Conservation (phyloP, 192 early-diverging fungal species). For the Spizellomyces sp. region DNA sequence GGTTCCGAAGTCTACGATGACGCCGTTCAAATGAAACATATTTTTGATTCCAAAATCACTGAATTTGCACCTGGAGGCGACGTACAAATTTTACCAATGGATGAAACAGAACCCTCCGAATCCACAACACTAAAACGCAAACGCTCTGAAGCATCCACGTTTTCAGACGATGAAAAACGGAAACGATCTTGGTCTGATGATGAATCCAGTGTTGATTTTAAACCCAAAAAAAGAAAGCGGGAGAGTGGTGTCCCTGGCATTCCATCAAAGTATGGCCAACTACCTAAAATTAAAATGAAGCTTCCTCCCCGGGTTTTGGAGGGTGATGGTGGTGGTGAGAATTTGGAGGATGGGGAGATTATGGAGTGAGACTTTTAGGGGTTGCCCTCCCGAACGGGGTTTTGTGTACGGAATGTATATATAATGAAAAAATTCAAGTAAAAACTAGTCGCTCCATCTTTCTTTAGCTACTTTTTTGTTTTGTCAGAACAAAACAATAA, state of each 20-base stretch:
- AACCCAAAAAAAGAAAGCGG: slow-evolving; percentile 9
- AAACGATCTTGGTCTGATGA: neutral
- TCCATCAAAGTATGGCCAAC: slow-evolving; percentile 5
- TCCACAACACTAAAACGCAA: neutral
- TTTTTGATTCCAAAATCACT: slow-evolving; percentile 20
- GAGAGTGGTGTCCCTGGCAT: slow-evolving; percentile 20
- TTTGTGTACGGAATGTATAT: too few species aligned
- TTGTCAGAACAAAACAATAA: too few species aligned
- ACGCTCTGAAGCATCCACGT: neutral
- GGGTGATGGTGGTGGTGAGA: neutral
- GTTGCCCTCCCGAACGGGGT: too few species aligned
- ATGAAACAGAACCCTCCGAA: neutral
- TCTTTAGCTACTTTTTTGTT: too few species aligned
- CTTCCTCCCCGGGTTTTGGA: neutral
- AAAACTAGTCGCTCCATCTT: too few species aligned
- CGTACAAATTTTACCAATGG: neutral
- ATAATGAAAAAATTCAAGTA: too few species aligned
- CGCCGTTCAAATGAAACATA: slow-evolving; percentile 62
- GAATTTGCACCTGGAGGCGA: slow-evolving; percentile 31
- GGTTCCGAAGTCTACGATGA: slow-evolving; percentile 91
- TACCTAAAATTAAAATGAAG: slow-evolving; percentile 30
- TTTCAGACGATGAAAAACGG: slow-evolving; percentile 1
- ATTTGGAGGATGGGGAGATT: slow-evolving; percentile 30
- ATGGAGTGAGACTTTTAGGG: neutral
- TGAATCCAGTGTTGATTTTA: slow-evolving; percentile 2